Evolutionary conservation across 2,329 filamentous ascomycete species (phyloP), one percentile per base, ranked within the genome.

Genomic region (Colletotrichum sp.): DNA sequence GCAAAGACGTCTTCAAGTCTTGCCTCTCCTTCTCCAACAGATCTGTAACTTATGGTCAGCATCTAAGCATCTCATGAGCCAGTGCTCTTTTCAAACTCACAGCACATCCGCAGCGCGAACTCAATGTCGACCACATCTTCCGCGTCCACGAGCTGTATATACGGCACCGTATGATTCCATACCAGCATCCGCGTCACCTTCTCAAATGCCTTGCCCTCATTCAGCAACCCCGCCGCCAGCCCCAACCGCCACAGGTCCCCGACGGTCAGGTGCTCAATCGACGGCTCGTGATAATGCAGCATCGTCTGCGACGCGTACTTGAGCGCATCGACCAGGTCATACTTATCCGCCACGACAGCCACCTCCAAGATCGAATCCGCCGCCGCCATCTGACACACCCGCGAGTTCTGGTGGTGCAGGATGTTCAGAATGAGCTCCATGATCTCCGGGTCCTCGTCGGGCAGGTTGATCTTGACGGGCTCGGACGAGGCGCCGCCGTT

Each of bases 381-480:
- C 13, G 76, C 74, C 3, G 85, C 28, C 24, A 60, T 72, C 57
- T 72, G n/a, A 8, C 82, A 82, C 8, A 85, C 78, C 18, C 79
- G 72, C 8, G 75, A 44, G 65, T 80, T 81, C 13, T 80, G 77
- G 12, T 76, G 60, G 65, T 85, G 84, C 12, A 82, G 81, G 16
- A 86, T 81, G 36, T 79, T 79, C 71, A 86, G 80, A 7, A 86
- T 30, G 1, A 85, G 76, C 10, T 78, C 72, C 75, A 86, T 81
- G 3, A 81, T 81, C 5, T 79, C 77, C 0, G 81, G 76, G 60
- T 85, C 78, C 65, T 85, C 84, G 7, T 84, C 81, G 0, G 80
- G 80, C 12, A 83, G 77, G 16, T 78, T 72, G 30, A 84, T 75
- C 66, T 82, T 79, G n/a, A 76, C 71, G n/a, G 75, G 75, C 12